Conservation (phyloP, 2,329 filamentous ascomycete species). For the Chrysosporium queenslandicum region DNA sequence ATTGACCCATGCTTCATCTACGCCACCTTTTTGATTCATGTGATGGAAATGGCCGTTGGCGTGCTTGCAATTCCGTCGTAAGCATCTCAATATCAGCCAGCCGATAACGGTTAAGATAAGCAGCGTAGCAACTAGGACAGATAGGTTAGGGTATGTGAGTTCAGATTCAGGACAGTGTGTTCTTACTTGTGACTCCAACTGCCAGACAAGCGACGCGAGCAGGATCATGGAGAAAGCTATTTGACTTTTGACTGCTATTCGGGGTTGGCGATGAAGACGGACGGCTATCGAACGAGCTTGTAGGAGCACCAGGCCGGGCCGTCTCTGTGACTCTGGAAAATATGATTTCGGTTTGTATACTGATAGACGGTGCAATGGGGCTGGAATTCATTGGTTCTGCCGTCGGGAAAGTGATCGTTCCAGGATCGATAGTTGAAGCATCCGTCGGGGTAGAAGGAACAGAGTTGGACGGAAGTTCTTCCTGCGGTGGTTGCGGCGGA, state of each 20-base stretch:
- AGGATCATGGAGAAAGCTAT: constrained; percentile 5
- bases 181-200: constrained; percentile 9
- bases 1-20: not conserved
- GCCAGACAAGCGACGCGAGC: constrained; percentile 4
- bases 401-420: not conserved
- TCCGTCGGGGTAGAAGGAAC: not conserved
- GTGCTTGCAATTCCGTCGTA: not conserved
- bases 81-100: constrained; percentile 6
- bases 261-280: not conserved
- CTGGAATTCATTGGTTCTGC: not conserved
- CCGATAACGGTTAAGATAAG: constrained; percentile 4
- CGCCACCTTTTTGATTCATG: no score
- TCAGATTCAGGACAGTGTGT: no score
- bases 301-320: not conserved
- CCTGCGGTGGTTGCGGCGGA: not conserved
- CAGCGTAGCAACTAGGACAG: constrained; percentile 5
- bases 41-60: not conserved
- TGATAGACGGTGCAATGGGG: not conserved
- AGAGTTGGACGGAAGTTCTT: not conserved
- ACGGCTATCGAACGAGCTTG: not conserved
- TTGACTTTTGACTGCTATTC: not conserved
- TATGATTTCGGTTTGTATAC: not conserved
- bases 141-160: no score
- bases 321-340: not conserved
- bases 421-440: not conserved